Evolutionary conservation across 352 stramenopile genomes (phyloP).

Genomic region (Saprolegnia parasitica): DNA sequence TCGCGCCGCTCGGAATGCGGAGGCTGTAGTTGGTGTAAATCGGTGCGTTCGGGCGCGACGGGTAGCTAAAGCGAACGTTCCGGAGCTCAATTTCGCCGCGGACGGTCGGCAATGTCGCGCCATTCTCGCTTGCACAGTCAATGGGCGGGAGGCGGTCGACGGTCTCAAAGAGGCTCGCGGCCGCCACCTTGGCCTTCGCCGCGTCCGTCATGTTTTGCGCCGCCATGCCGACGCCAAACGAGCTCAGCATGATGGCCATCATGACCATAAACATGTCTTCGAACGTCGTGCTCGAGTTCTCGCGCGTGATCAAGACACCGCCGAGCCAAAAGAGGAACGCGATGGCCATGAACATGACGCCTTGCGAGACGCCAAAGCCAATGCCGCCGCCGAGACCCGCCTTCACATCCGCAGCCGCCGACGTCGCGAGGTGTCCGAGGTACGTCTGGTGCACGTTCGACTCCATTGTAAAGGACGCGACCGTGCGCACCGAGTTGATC

Average conservation of each 20-base stretch:
- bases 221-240: conserved; percentile 37
- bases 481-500: conserved; percentile 48
- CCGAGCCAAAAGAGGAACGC: conserved; percentile 73
- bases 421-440: conserved; percentile 35
- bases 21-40: conserved; percentile 83
- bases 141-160: conserved; percentile 45
- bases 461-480: conserved; percentile 60
- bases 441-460: conserved; percentile 36
- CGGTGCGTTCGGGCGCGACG: conserved; percentile 38
- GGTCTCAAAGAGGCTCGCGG: conserved; percentile 40
- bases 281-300: conserved; percentile 50
- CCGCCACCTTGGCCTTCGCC: conserved; percentile 33
- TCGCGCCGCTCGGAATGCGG: conserved; percentile 53
- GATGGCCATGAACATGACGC: conserved; percentile 60
- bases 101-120: conserved; percentile 24
- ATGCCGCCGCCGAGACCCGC: conserved; percentile 51
- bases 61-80: conserved; percentile 53
- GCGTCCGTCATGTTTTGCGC: conserved; percentile 36
- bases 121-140: conserved; percentile 26
- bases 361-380: conserved; percentile 60
- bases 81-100: conserved; percentile 40
- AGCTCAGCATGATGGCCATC: conserved; percentile 61
- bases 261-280: conserved; percentile 69
- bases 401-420: conserved; percentile 38
- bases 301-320: conserved; percentile 42